Evolutionary conservation across 345 rosid species (phyloP).

Genomic region (Citrus sinensis): DVS_A1.0 CM039162.1:2706001-2706500

Average conservation of each 20-base stretch:
- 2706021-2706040: neutral
- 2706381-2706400: constrained; percentile 91
- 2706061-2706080: neutral
- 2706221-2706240: neutral
- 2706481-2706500: neutral
- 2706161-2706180: neutral
- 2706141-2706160: neutral
- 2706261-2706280: neutral
- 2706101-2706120: neutral
- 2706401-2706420: constrained; percentile 91
- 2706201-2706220: neutral
- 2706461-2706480: neutral
- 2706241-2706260: neutral
- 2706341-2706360: constrained; percentile 15
- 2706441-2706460: neutral
- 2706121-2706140: no score
- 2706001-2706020: neutral
- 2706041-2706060: neutral
- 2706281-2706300: constrained; percentile 3
- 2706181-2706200: neutral
- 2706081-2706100: no score
- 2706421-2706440: constrained; percentile 29
- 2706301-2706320: neutral
- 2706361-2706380: constrained; percentile 96
- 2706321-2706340: neutral